Conservation (phyloP, 2,329 filamentous ascomycete genomes). For the Arthrobotrys musiformis region DNA sequence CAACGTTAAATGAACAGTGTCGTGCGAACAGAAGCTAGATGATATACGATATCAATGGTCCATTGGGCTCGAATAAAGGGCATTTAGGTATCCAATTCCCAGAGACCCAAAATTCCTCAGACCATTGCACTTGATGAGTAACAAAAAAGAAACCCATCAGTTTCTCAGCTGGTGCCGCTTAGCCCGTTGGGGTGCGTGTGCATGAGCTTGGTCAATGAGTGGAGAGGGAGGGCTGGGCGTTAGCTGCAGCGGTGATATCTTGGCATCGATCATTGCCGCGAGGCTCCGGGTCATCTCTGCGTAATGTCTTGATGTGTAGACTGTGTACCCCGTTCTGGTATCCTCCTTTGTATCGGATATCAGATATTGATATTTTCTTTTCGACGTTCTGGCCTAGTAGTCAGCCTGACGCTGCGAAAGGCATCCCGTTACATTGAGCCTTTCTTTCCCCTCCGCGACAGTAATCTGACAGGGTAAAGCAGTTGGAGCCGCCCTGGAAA, state of each 20-base stretch:
- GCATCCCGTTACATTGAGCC: neutral
- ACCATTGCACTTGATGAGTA: neutral
- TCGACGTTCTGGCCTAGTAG: neutral
- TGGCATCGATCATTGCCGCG: constrained; percentile 53
- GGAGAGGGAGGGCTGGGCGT: constrained; percentile 9
- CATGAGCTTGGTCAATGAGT: constrained; percentile 23
- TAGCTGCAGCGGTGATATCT: constrained; percentile 31
- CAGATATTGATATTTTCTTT: constrained; percentile 8
- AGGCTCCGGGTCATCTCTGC: constrained; percentile 42
- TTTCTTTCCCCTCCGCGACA: neutral
- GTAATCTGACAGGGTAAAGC: constrained; percentile 17
- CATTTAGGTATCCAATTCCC: neutral
- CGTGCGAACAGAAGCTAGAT: constrained; percentile 4
- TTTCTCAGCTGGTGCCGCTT: constrained; percentile 25
- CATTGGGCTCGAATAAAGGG: constrained; percentile 14
- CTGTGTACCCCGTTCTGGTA: neutral
- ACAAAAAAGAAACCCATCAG: neutral
- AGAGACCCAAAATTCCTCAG: neutral
- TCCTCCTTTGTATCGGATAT: constrained; percentile 9
- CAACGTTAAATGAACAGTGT: constrained; percentile 18
- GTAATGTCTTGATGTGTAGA: constrained; percentile 3
- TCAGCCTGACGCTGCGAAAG: constrained; percentile 6
- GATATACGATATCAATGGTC: neutral
- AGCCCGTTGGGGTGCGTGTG: constrained; percentile 25
- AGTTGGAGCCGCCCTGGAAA: constrained; percentile 9